Evolutionary conservation across 352 stramenopile genomes (phyloP).

Genomic region (Phytopythium kandeliae): DNA sequence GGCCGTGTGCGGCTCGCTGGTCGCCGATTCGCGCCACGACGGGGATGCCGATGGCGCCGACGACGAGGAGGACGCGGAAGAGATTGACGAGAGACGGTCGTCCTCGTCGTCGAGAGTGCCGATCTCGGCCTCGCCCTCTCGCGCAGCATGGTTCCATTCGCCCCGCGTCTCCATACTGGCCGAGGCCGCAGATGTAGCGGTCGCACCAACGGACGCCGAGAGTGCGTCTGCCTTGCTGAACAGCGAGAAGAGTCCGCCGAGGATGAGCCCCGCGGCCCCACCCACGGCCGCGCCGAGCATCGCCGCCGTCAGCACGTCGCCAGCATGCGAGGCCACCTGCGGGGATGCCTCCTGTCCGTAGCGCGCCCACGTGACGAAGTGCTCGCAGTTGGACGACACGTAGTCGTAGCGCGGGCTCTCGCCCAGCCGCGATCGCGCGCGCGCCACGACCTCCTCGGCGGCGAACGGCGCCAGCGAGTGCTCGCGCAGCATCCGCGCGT

Average conservation of each 20-base stretch:
- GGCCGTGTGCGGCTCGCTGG: slow-evolving; percentile 3
- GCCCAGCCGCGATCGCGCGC: slow-evolving; percentile 42
- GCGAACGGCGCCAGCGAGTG: slow-evolving; percentile 36
- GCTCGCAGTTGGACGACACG: slow-evolving; percentile 62
- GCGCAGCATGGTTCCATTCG: too few relatives aligned
- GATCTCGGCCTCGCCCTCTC: too few relatives aligned
- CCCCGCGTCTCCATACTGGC: background rate
- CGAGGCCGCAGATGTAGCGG: background rate
- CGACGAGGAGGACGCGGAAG: background rate
- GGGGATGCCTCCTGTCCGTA: slow-evolving; percentile 53
- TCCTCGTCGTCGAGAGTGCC: slow-evolving; percentile 1
- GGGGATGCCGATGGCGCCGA: background rate
- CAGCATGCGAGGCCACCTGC: slow-evolving; percentile 46
- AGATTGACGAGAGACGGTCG: slow-evolving; percentile 1
- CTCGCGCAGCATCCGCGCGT: slow-evolving; percentile 37
- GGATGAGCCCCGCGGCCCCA: slow-evolving; percentile 50
- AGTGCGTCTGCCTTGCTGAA: slow-evolving; percentile 57
- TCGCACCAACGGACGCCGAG: slow-evolving; percentile 22
- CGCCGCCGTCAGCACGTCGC: slow-evolving; percentile 53
- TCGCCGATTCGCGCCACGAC: background rate
- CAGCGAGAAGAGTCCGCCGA: slow-evolving; percentile 51
- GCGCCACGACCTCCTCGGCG: slow-evolving; percentile 32
- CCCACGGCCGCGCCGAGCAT: slow-evolving; percentile 55
- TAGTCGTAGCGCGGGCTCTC: slow-evolving; percentile 42
- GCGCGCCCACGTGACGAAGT: slow-evolving; percentile 72